Evolutionary conservation across 1,139 yeast species (phyloP).

Genomic region (Scheffersomyces titani): DNA sequence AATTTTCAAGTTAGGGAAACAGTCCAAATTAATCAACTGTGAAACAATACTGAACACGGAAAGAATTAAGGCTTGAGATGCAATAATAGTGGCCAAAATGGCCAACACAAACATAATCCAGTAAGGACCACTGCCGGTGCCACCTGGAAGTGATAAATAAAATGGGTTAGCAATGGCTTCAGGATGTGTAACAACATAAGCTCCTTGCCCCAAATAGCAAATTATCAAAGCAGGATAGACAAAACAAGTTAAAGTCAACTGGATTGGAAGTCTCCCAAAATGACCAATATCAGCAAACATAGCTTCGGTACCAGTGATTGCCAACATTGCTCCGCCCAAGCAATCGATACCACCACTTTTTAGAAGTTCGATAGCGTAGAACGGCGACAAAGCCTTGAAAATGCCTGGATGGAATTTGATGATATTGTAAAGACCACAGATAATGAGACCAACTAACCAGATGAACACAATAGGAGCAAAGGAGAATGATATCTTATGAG

Average conservation of each 20-base stretch:
- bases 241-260: slow-evolving; percentile 42
- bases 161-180: slow-evolving; percentile 42
- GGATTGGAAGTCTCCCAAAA: slow-evolving; percentile 52
- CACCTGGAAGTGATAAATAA: slow-evolving; percentile 54
- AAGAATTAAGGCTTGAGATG: slow-evolving; percentile 59
- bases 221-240: slow-evolving; percentile 56
- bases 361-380: slow-evolving; percentile 48
- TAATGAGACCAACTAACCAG: slow-evolving; percentile 50
- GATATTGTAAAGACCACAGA: slow-evolving; percentile 50
- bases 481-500: slow-evolving; percentile 36
- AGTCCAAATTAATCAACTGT: slow-evolving; percentile 54
- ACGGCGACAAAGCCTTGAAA: slow-evolving; percentile 51
- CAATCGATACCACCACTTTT: slow-evolving; percentile 42
- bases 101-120: slow-evolving; percentile 58
- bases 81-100: slow-evolving; percentile 56
- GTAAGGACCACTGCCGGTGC: slow-evolving; percentile 40
- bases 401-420: slow-evolving; percentile 42
- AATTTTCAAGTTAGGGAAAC: slow-evolving; percentile 51
- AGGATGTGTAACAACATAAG: slow-evolving; percentile 47
- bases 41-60: slow-evolving; percentile 55
- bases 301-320: slow-evolving; percentile 63
- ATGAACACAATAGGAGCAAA: slow-evolving; percentile 57
- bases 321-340: slow-evolving; percentile 53
- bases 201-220: slow-evolving; percentile 60
- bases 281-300: slow-evolving; percentile 66